Percentiles rank a stretch among this genome's conserved stretches.
phyloP scores from a whole-genome alignment of 2,329 filamentous ascomycete species.

The Fusarium verticillioides region DNA sequence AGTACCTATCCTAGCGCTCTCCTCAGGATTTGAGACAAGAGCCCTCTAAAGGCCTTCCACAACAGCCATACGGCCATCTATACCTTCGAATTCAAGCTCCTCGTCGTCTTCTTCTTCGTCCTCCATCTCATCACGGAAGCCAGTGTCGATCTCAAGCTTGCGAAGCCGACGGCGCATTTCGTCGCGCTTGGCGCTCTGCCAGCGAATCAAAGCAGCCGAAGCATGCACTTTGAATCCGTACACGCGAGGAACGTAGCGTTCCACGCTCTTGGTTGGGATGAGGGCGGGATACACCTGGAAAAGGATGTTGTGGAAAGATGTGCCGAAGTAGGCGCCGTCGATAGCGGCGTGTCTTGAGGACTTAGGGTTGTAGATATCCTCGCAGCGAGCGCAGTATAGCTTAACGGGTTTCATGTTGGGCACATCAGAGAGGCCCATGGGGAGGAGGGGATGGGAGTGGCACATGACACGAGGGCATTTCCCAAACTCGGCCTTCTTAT shows the following conservation, averaged over 20 bases:
- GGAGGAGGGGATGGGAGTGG: constrained; percentile 90
- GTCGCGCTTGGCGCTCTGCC: constrained; percentile 85
- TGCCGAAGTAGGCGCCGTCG: constrained; percentile 97
- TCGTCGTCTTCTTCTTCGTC: constrained; percentile 72
- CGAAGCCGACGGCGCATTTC: constrained; percentile 83
- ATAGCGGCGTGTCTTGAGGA: constrained; percentile 94
- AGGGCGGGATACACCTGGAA: constrained; percentile 97
- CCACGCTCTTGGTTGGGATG: constrained; percentile 84
- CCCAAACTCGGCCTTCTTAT: constrained; percentile 97
- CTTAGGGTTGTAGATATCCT: constrained; percentile 99
- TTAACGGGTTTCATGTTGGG: constrained; percentile 91
- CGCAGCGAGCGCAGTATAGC: constrained; percentile 96
- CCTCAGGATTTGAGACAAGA: not conserved
- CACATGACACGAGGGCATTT: constrained; percentile 98
- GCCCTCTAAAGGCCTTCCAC: constrained; percentile 42
- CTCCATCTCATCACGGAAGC: constrained; percentile 77
- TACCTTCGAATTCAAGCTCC: constrained; percentile 55
- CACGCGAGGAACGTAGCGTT: constrained; percentile 88
- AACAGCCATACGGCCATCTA: constrained; percentile 47
- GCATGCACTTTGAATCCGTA: constrained; percentile 98
- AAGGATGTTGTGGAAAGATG: constrained; percentile 98
- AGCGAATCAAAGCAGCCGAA: constrained; percentile 85
- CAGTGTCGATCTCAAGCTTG: constrained; percentile 78
- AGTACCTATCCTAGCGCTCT: not conserved
- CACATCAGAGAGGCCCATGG: constrained; percentile 92